phyloP scores from a whole-genome alignment of 2,329 filamentous ascomycete genomes.

The Fusarium transvaalense region DNA sequence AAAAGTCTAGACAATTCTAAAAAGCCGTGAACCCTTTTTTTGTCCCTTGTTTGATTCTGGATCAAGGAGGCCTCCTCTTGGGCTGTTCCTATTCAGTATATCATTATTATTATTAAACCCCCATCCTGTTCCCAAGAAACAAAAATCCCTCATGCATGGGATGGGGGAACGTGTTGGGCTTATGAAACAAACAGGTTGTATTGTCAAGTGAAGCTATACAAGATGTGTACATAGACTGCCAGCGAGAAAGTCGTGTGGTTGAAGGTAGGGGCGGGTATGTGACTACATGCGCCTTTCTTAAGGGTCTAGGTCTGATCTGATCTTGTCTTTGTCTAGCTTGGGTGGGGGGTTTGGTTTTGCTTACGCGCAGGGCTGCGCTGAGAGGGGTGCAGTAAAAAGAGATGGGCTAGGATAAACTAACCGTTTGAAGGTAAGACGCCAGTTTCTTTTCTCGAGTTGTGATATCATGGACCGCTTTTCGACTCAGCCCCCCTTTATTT shows the following conservation, averaged over 20 bases:
- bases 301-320: not conserved
- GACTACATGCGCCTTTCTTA: constrained; percentile 30
- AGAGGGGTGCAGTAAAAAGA: constrained; percentile 33
- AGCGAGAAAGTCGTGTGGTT: constrained; percentile 37
- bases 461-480: constrained; percentile 28
- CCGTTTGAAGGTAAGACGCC: constrained; percentile 9
- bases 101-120: no score
- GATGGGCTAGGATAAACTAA: constrained; percentile 6
- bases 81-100: constrained; percentile 14
- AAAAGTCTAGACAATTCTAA: constrained; percentile 29
- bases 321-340: no score
- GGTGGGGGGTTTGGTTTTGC: no score
- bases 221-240: constrained; percentile 28
- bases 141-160: constrained; percentile 36
- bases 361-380: constrained; percentile 21
- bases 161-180: not conserved
- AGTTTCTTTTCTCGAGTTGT: not conserved
- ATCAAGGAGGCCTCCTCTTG: constrained; percentile 32
- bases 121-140: constrained; percentile 5
- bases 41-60: not conserved
- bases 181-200: constrained; percentile 36
- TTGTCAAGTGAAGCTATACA: constrained; percentile 36
- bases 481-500: constrained; percentile 29
- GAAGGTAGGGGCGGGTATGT: constrained; percentile 29
- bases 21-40: not conserved